Percentiles rank a stretch among this genome's conserved stretches.
phyloP scores from a whole-genome alignment of 2,329 filamentous ascomycete genomes.

The Leptographium wingfieldii region DNA sequence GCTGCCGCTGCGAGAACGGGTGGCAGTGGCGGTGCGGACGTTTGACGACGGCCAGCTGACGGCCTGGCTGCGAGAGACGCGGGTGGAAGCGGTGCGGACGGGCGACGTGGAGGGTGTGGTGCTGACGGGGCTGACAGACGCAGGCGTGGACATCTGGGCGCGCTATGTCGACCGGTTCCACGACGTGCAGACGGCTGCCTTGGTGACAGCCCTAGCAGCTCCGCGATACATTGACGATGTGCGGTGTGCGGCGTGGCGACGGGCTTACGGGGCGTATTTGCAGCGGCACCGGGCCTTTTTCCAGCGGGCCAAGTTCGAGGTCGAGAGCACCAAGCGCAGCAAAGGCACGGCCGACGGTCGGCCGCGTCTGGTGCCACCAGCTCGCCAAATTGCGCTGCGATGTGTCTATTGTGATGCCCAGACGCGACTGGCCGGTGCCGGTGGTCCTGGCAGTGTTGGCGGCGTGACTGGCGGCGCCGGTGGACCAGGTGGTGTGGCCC shows the following conservation, averaged over 20 bases:
- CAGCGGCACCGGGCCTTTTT: conserved; percentile 63
- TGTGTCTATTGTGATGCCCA: conserved; percentile 65
- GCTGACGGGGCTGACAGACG: conserved; percentile 63
- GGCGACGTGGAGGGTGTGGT: conserved; percentile 69
- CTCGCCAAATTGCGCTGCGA: conserved; percentile 58
- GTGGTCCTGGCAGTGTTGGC: conserved; percentile 3
- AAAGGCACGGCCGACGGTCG: conserved; percentile 33
- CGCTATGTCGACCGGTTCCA: conserved; percentile 63
- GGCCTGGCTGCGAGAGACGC: conserved; percentile 55
- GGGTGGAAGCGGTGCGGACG: conserved; percentile 44
- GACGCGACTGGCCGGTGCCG: conserved; percentile 29
- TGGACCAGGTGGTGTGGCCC: conserved; percentile 7
- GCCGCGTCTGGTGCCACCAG: conserved; percentile 51
- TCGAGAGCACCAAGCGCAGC: conserved; percentile 59
- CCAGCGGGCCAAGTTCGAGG: conserved; percentile 64
- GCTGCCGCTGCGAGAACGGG: conserved; percentile 61
- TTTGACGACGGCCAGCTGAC: conserved; percentile 49
- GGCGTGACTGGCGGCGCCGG: conserved; percentile 4
- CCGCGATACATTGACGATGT: conserved; percentile 68
- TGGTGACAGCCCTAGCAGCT: conserved; percentile 61
- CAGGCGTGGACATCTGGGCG: conserved; percentile 61
- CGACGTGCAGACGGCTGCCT: conserved; percentile 67
- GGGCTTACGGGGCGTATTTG: conserved; percentile 56
- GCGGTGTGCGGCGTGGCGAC: conserved; percentile 62
- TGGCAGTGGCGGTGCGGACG: conserved; percentile 59